Evolutionary conservation across 768 basidiomycete genomes (phyloP).

Genomic region (Suillus luteus): DNA sequence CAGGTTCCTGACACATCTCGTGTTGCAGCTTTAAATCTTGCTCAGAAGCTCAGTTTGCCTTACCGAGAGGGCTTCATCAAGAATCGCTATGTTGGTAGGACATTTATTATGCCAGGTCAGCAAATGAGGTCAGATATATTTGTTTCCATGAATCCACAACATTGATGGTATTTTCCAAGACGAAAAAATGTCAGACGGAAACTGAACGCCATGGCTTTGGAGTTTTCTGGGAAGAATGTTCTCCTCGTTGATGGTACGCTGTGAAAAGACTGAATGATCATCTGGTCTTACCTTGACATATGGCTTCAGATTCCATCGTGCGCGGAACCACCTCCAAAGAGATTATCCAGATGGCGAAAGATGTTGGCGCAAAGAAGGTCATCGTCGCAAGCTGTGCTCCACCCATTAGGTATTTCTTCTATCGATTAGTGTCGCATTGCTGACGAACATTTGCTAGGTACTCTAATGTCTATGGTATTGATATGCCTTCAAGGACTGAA

Average conservation of each 20-base stretch:
- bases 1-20: constrained; percentile 96
- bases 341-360: constrained; percentile 99
- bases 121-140: constrained; percentile 70
- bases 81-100: constrained; percentile 97
- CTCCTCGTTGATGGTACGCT: constrained; percentile 89
- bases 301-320: constrained; percentile 85
- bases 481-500: constrained; percentile 96
- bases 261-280: background rate
- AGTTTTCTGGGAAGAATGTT: constrained; percentile 90
- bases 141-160: background rate
- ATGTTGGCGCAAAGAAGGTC: constrained; percentile 95
- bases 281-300: background rate
- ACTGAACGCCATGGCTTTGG: constrained; percentile 97
- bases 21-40: constrained; percentile 93
- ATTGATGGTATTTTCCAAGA: constrained; percentile 40
- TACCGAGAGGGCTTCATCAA: constrained; percentile 99
- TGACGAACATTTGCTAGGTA: constrained; percentile 43
- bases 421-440: constrained; percentile 5
- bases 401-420: constrained; percentile 71
- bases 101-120: constrained; percentile 99
- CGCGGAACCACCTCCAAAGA: constrained; percentile 98
- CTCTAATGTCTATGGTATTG: constrained; percentile 98
- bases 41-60: constrained; percentile 85
- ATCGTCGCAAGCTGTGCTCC: constrained; percentile 97
- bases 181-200: constrained; percentile 94